Evolutionary conservation across 768 basidiomycete genomes (phyloP), one percentile per base, ranked within the genome.

Genomic region (Tulasnella sp.): DNA sequence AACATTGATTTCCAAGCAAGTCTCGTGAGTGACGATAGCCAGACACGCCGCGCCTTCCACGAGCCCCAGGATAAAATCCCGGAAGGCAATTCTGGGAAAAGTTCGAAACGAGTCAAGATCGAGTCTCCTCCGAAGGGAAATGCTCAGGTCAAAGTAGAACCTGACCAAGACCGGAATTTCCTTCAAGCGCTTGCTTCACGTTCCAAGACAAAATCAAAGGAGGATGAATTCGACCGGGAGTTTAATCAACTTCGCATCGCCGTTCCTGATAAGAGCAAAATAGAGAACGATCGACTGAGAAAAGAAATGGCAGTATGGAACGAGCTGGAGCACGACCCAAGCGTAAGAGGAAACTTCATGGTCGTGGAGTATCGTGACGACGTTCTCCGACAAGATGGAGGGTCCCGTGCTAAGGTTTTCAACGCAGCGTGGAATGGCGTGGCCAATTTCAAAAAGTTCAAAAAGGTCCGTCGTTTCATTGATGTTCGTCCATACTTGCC

Each of bases 371-470:
- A 91, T 77, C 83, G 91, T 85, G 89, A 90, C 38, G 84, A 71
- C 22, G 45, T 90, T 12, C 86, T 83, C 80, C 82, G 58, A 12
- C 25, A 22, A 64, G 25, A 5, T 25, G 58, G 58, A 29, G 58
- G 29, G 25, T 34, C 58, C 8, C 25, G 58, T 14, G 15, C 29
- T 4, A 64, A 64, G 58, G 31, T 14, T 29, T 25, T 64, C 58
- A 64, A 64, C 58, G 58, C 11, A 25, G 58, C 58, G 25, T 88
- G 87, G 88, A 84, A 86, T 74, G 87, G 87, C 1, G 83, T 84
- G 68, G 87, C 87, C 0, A 89, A 94, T 80, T 93, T 89, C 82
- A 94, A 94, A 81, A 93, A 90, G 81, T 94, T 93, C 79, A 91
- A 64, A 34, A 89, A 88, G 87, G 90, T 89, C n/a, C 38, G 85